These are phyloP conservation scores for Taxillus chinensis DNA, from an alignment of 164 flowering plant species.

Conservation along the genomic window DNA sequence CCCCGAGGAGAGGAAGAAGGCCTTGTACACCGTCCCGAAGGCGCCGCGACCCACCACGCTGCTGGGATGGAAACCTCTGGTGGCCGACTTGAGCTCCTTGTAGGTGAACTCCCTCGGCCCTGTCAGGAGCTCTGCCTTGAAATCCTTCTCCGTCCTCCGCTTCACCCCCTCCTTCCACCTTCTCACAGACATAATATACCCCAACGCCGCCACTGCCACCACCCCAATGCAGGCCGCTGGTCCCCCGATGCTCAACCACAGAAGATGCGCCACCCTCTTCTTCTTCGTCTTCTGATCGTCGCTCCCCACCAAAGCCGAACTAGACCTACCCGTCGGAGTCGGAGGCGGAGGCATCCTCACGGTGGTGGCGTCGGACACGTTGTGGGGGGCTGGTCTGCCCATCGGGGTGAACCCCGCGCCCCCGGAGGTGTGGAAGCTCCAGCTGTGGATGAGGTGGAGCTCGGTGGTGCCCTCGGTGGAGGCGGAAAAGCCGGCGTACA, in stretches of 20 bases:
- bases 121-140: slow-evolving; percentile 45
- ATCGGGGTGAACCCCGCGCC: slow-evolving; percentile 24
- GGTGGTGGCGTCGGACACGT: slow-evolving; percentile 51
- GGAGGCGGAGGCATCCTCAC: slow-evolving; percentile 15
- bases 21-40: slow-evolving; percentile 63
- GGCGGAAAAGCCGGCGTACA: slow-evolving; percentile 77
- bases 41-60: slow-evolving; percentile 52
- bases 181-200: slow-evolving; percentile 36
- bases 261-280: slow-evolving; percentile 7
- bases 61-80: slow-evolving; percentile 49
- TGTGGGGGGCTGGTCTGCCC: slow-evolving; percentile 34
- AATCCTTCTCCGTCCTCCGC: slow-evolving; percentile 14
- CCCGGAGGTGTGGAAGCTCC: slow-evolving; percentile 60
- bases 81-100: slow-evolving; percentile 47
- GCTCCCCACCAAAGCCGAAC: slow-evolving; percentile 1
- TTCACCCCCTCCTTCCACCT: slow-evolving; percentile 30
- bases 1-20: slow-evolving; percentile 26
- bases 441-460: slow-evolving; percentile 49
- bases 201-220: slow-evolving; percentile 30
- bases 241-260: slow-evolving; percentile 59
- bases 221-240: slow-evolving; percentile 28
- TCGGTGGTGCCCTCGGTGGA: slow-evolving; percentile 89
- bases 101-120: slow-evolving; percentile 63
- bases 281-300: too few species aligned
- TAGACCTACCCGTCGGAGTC: slow-evolving; percentile 15